Base-by-base conservation (phyloP, 768 basidiomycete genomes). In the Galerina sulciceps region DNA sequence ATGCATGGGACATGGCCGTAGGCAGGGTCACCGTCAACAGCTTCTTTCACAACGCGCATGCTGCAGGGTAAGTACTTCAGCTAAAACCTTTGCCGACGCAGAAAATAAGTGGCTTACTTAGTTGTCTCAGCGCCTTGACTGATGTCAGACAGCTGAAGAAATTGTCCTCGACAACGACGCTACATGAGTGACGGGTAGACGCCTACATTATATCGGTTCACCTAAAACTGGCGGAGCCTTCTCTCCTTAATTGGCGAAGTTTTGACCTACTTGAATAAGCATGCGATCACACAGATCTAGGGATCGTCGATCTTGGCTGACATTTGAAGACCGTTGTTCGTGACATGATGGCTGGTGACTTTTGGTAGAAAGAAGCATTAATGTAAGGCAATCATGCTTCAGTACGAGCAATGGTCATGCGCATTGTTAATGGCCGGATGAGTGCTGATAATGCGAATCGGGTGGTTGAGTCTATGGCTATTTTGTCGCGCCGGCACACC, bases 131-230 rank as follows among this genome's bases (percentile, higher is more conserved):
- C 97, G 72, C 99, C 97, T 8, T 96, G 97, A 81, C 94, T 96
- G 81, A 98, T 99, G 76, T 99, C 99, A 78, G 99, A 99, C 54
- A 99, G 95, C 76, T 99, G 97, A 71, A 99, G 80, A 81, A 99
- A 99, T 76, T 99, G 96, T 82, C 93, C 94, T 72, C 97, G 81
- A 58, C 96, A 83, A 60, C 99, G 75, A 76, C 99, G 97, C 88
- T 98, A 99, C 97, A 99, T 99, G 81, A 99, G 99, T 71, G 99
- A 97, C 14, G 97, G 97, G 73, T 99, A 99, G 67, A 99, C 97
- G 72, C 92, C 92, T 76, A 99, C 99, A 75, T 97, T 97, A 72
- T 97, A 94, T 55, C n/a, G n/a, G 87, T 82, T 63, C 99, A 80
- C 65, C 94, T 82, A 84, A 99, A 99, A 71, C 90, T 94, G 37